Conservation (phyloP, 306 rosid species). For the Arachis hypogaea region DNA sequence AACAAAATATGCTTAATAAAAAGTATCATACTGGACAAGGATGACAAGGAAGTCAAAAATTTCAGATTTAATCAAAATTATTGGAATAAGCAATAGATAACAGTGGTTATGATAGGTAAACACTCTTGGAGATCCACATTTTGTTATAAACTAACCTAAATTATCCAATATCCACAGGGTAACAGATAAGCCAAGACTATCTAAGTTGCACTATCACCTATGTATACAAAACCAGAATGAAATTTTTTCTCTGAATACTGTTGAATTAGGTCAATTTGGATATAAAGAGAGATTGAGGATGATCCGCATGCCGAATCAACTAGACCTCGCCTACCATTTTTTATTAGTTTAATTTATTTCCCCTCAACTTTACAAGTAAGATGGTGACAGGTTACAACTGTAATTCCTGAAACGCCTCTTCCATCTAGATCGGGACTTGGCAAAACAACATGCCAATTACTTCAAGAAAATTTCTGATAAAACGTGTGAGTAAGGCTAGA, state of each 20-base stretch:
- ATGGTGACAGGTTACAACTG: no score
- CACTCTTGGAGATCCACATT: not conserved
- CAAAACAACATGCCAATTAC: not conserved
- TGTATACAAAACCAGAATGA: not conserved
- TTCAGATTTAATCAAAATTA: not conserved
- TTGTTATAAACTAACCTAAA: not conserved
- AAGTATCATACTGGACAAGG: conserved; percentile 1
- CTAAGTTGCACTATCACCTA: conserved; percentile 2
- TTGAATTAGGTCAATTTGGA: not conserved
- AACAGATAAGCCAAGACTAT: not conserved
- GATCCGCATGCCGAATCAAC: not conserved
- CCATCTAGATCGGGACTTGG: not conserved
- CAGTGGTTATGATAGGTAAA: not conserved
- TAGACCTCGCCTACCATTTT: not conserved
- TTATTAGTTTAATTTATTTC: not conserved
- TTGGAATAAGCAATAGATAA: not conserved
- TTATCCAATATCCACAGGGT: conserved; percentile 17
- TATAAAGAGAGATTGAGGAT: not conserved
- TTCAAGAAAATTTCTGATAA: not conserved
- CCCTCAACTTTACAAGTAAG: conserved; percentile 10
- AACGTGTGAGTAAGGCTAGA: not conserved
- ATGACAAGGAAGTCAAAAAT: not conserved
- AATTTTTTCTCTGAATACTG: not conserved
- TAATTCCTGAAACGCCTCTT: no score
- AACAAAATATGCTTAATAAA: not conserved